phyloP scores from a whole-genome alignment of 306 rosid genomes.

The Cicer yamashitae region DNA sequence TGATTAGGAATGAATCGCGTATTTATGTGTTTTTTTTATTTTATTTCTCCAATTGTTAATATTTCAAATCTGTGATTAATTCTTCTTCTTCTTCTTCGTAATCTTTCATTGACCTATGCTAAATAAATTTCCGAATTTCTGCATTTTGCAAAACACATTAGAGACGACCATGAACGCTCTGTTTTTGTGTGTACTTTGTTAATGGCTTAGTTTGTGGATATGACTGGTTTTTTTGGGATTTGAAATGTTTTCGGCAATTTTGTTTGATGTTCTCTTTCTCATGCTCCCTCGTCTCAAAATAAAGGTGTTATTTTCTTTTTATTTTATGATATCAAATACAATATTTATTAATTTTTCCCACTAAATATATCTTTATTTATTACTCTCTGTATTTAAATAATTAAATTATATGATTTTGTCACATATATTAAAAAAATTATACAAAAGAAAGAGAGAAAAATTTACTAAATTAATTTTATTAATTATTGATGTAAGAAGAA shows the following conservation, averaged over 20 bases:
- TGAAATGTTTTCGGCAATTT: neutral
- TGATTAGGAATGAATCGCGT: slow-evolving; percentile 6
- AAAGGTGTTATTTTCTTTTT: too few species aligned
- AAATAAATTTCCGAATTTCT: neutral
- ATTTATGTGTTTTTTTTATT: neutral
- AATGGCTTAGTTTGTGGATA: neutral
- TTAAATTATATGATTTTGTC: too few species aligned
- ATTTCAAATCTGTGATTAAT: neutral
- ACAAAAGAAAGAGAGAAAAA: too few species aligned
- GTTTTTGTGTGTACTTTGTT: neutral
- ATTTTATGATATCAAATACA: too few species aligned
- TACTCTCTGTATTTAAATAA: too few species aligned
- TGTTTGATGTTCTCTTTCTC: neutral
- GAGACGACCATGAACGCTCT: neutral
- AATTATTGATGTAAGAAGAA: too few species aligned
- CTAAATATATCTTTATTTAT: too few species aligned
- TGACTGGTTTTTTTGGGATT: neutral
- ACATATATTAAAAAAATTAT: too few species aligned
- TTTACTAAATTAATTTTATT: too few species aligned
- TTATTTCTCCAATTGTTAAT: neutral
- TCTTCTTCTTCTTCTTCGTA: neutral
- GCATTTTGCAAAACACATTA: neutral
- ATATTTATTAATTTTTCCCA: too few species aligned
- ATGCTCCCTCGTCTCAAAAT: too few species aligned
- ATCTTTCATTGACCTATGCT: neutral